phyloP scores from a whole-genome alignment of 2,329 filamentous ascomycete species.

The Dothistroma pini region DNA sequence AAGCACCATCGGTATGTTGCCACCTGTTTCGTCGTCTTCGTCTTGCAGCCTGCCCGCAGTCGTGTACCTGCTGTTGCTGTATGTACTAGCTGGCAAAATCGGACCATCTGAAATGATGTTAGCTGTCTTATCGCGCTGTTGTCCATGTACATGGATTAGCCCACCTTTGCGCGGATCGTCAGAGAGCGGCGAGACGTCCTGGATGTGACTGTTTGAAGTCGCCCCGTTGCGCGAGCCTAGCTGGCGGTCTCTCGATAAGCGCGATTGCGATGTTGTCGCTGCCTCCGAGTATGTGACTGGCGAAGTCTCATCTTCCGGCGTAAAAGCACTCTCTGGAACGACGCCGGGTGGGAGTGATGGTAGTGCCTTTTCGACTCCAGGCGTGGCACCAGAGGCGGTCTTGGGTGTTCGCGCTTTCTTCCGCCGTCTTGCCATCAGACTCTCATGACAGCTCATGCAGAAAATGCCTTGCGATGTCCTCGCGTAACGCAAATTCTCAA shows the following conservation, averaged over 20 bases:
- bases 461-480: constrained; percentile 98
- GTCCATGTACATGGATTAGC: constrained; percentile 25
- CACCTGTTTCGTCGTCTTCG: constrained; percentile 54
- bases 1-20: constrained; percentile 51
- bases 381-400: constrained; percentile 53
- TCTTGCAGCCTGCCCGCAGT: constrained; percentile 59
- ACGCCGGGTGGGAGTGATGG: constrained; percentile 83
- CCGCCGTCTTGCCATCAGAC: constrained; percentile 83
- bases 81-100: constrained; percentile 69
- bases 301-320: constrained; percentile 53
- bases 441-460: constrained; percentile 98
- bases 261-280: constrained; percentile 60
- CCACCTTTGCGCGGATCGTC: constrained; percentile 34
- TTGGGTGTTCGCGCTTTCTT: constrained; percentile 67
- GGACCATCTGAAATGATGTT: constrained; percentile 51
- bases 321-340: constrained; percentile 59
- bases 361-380: constrained; percentile 70
- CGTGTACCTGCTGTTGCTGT: constrained; percentile 74
- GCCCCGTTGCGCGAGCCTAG: constrained; percentile 27
- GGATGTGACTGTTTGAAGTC: constrained; percentile 25
- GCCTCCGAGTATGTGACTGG: constrained; percentile 61
- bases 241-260: constrained; percentile 31
- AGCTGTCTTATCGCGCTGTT: constrained; percentile 24
- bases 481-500: constrained; percentile 96
- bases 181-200: constrained; percentile 37